These are phyloP conservation scores for Arthrobotrys entomopaga DNA, from an alignment of 2,329 filamentous ascomycete genomes.

Conservation along the genomic window DNA sequence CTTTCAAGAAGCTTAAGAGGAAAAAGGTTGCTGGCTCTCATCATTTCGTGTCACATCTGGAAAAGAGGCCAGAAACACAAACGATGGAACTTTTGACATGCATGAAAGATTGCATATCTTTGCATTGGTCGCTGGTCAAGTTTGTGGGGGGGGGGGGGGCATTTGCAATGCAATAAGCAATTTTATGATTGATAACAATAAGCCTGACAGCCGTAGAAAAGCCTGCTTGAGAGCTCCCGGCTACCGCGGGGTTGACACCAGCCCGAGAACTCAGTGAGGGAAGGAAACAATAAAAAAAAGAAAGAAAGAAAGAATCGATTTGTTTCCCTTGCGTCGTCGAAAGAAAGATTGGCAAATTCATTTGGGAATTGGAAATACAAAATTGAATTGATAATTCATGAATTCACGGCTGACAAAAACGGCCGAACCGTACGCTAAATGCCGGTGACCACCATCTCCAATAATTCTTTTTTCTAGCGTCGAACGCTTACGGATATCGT, in stretches of 20 bases:
- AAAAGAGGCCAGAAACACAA: slow-evolving; percentile 45
- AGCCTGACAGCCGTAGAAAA: slow-evolving; percentile 13
- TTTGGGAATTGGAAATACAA: slow-evolving; percentile 43
- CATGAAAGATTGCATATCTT: slow-evolving; percentile 54
- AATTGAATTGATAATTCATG: slow-evolving; percentile 39
- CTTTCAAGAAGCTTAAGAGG: slow-evolving; percentile 53
- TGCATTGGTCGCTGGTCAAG: slow-evolving; percentile 34
- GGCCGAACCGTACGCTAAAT: slow-evolving; percentile 26
- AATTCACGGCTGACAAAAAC: slow-evolving; percentile 49
- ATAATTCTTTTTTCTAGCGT: not conserved
- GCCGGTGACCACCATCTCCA: not conserved
- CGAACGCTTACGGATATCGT: too few relatives aligned
- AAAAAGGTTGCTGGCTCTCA: slow-evolving; percentile 46
- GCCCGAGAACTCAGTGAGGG: slow-evolving; percentile 29
- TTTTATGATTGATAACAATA: slow-evolving; percentile 30
- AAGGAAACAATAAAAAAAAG: slow-evolving; percentile 24
- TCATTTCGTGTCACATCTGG: slow-evolving; percentile 47
- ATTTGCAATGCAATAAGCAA: slow-evolving; percentile 53
- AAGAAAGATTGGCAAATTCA: not conserved
- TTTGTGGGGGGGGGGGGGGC: slow-evolving; percentile 44
- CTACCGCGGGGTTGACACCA: slow-evolving; percentile 50
- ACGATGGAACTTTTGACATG: slow-evolving; percentile 45
- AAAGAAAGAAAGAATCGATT: slow-evolving; percentile 13
- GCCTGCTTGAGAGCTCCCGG: slow-evolving; percentile 37
- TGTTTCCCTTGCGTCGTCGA: slow-evolving; percentile 43